phyloP scores from a whole-genome alignment of 73 alveolate genomes.

The Symbiodinium natans region DNA sequence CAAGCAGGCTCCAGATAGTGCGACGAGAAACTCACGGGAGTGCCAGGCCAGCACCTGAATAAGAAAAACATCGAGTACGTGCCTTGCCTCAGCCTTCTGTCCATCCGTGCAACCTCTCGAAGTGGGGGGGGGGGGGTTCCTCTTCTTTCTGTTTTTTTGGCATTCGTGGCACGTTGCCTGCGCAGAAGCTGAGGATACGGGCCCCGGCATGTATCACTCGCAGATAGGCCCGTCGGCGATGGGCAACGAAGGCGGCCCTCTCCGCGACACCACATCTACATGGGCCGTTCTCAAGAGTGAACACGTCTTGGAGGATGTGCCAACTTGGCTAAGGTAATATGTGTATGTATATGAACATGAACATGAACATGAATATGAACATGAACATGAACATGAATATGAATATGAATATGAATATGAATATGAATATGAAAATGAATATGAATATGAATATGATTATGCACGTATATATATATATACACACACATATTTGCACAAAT shows the following conservation, averaged over 20 bases:
- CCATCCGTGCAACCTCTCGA: too few relatives aligned
- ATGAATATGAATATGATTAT: too few relatives aligned
- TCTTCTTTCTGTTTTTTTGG: too few relatives aligned
- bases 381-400: not conserved
- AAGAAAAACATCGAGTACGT: not conserved
- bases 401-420: not conserved
- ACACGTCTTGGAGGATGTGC: not conserved
- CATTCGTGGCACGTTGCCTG: too few relatives aligned
- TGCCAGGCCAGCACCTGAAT: not conserved
- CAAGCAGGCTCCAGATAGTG: too few relatives aligned
- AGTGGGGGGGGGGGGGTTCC: too few relatives aligned
- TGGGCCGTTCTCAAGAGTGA: too few relatives aligned
- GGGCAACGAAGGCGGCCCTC: not conserved
- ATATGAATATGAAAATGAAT: too few relatives aligned
- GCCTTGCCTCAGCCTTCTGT: not conserved
- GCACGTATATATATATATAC: not conserved
- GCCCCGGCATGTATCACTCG: not conserved
- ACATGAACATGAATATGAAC: too few relatives aligned
- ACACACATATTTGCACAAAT: not conserved
- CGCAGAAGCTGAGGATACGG: not conserved
- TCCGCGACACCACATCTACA: too few relatives aligned
- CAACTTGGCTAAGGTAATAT: not conserved
- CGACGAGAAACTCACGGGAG: too few relatives aligned
- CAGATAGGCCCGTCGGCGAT: not conserved
- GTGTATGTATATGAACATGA: not conserved